These are phyloP conservation scores for Viola pubescens DNA, from an alignment of 441 rosid species.

Conservation along the genomic window DNA sequence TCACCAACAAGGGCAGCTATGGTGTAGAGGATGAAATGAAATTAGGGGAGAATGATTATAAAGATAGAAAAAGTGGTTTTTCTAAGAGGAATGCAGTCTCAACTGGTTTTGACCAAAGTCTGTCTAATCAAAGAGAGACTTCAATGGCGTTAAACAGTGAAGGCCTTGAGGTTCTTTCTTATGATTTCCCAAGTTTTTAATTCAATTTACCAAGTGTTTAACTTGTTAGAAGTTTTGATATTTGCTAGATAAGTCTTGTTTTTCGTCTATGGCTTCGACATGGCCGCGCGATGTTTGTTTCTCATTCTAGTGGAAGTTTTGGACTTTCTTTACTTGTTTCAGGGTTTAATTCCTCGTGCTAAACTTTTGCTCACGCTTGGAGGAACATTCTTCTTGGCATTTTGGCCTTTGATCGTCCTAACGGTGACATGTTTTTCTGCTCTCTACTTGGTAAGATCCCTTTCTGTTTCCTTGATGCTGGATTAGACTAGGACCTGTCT, in stretches of 20 bases:
- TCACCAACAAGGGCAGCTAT: conserved; percentile 25
- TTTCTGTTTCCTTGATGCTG: conserved; percentile 3
- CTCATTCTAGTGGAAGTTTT: no score
- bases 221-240: no score
- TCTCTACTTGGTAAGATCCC: conserved; percentile 60
- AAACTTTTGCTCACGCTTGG: conserved; percentile 73
- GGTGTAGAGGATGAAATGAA: conserved; percentile 45
- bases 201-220: no score
- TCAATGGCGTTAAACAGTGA: conserved; percentile 90
- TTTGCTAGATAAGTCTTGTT: no score
- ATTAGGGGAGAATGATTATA: conserved; percentile 30
- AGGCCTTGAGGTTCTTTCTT: conserved; percentile 76
- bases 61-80: conserved; percentile 23
- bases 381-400: conserved; percentile 84
- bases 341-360: conserved; percentile 95
- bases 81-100: conserved; percentile 55
- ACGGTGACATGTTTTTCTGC: conserved; percentile 64
- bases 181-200: background rate
- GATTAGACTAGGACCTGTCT: no score
- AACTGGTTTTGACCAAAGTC: conserved; percentile 48
- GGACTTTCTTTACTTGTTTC: conserved; percentile 20
- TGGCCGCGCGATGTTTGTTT: no score
- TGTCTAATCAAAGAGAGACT: conserved; percentile 74
- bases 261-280: no score
- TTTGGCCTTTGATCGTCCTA: conserved; percentile 77